Percentiles rank a stretch among this genome's conserved stretches.
phyloP scores from a whole-genome alignment of 805 yeast species.

The Hanseniaspora clermontiae region DNA sequence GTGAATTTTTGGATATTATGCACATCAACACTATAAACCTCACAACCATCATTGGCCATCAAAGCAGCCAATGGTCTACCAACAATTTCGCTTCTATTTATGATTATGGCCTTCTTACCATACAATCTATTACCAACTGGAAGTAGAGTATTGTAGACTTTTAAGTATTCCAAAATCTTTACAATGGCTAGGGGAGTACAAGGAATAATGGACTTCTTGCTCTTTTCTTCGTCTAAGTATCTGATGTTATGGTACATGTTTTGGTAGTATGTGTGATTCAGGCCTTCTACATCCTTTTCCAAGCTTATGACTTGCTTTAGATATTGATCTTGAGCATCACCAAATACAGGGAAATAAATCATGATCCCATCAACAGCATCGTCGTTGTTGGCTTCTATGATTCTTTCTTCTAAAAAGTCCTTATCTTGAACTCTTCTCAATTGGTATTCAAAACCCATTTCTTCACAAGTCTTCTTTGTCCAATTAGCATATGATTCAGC shows the following conservation, averaged over 20 bases:
- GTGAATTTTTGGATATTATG: constrained; percentile 82
- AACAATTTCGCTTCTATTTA: constrained; percentile 90
- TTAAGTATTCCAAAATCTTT: constrained; percentile 79
- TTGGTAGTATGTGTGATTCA: constrained; percentile 79
- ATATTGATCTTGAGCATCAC: constrained; percentile 88
- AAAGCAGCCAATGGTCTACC: constrained; percentile 95
- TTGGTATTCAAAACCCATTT: constrained; percentile 76
- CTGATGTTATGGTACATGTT: constrained; percentile 90
- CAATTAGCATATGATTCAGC: constrained; percentile 90
- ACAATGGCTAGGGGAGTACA: constrained; percentile 95
- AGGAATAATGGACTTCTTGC: constrained; percentile 76
- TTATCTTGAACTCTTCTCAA: constrained; percentile 54
- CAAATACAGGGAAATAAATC: constrained; percentile 96
- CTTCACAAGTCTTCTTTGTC: constrained; percentile 83
- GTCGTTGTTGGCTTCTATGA: constrained; percentile 72
- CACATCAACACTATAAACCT: constrained; percentile 82
- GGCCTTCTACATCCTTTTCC: constrained; percentile 92
- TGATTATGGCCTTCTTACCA: constrained; percentile 82
- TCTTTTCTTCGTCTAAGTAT: constrained; percentile 58
- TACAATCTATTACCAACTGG: constrained; percentile 85
- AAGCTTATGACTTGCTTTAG: constrained; percentile 83
- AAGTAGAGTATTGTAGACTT: constrained; percentile 69
- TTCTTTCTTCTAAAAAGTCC: constrained; percentile 73
- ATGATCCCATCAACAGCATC: constrained; percentile 75
- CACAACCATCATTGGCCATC: constrained; percentile 94